Base-by-base conservation (phyloP, 495 filamentous ascomycete genomes). In the Hypomontagnella submonticulosa region DNA sequence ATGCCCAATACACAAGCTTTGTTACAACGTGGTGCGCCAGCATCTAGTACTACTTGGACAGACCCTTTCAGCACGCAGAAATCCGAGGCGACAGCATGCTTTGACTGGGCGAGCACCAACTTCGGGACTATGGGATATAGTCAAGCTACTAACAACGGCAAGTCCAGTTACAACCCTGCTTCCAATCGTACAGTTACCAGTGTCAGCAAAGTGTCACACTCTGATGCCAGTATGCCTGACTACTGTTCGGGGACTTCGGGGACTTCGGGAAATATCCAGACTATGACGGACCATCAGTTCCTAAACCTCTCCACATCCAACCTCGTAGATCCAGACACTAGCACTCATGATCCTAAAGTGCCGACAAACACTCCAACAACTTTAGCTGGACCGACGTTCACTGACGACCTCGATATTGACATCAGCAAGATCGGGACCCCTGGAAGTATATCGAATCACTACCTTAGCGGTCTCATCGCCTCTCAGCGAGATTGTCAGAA, bases 191-290 rank as follows among this genome's bases (percentile, higher is more conserved):
- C 48, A 33, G 46, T 32, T 11, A 62, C 68, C 27, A 42, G 40
- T 43, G 52, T 34, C 3, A 74, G 67, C 50, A 77, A 74, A 51
- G 52, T 70, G 12, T 73, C 70, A 4, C 73, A 67, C 27, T 72
- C 70, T 3, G 79, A 81, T 69, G 60, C 68, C 7, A 75, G 69
- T 55, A 80, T 82, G 78, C 63, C 76, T 6, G 79, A 81, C 61
- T 82, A 77, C 47, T 49, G 72, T 0, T 53, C 72, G 19, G 34
- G 42, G 20, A 55, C 49, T 0, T 53, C 72, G 19, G 34, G 42
- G 20, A 55, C 49, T 10, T 46, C 54, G 0, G 68, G 47, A 19
- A 65, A 57, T 19, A 20, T 34, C 12, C 63, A 65, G 1, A 10
- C 41, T 13, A 56, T 72, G 44, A 20, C 59, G 12, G 71, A 74